Evolutionary conservation across 257 asterid species (phyloP).

Genomic region (Eustoma russellianum): DNA sequence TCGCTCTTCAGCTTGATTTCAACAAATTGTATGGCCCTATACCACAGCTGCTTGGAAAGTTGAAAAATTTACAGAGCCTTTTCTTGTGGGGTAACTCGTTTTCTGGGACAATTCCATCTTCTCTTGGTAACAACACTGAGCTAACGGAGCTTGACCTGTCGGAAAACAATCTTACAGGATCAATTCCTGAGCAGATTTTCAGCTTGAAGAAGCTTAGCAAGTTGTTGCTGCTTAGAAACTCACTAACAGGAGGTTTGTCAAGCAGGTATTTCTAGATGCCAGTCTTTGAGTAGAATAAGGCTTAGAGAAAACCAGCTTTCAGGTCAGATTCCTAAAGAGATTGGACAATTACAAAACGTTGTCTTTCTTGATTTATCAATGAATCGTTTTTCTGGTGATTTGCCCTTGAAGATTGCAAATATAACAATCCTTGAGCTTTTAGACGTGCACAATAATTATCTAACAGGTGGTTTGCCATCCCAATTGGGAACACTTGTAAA

Average conservation of each 20-base stretch:
- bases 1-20: conserved; percentile 73
- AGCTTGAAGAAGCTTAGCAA: conserved; percentile 67
- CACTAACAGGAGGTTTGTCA: conserved; percentile 58
- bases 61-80: conserved; percentile 74
- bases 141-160: conserved; percentile 89
- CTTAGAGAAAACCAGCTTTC: conserved; percentile 87
- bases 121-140: conserved; percentile 72
- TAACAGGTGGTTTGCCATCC: conserved; percentile 56
- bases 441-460: conserved; percentile 64
- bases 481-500: conserved; percentile 61
- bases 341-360: conserved; percentile 73
- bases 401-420: conserved; percentile 65
- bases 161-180: conserved; percentile 65
- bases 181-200: conserved; percentile 80
- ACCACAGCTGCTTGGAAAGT: conserved; percentile 54
- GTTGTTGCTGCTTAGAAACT: conserved; percentile 66
- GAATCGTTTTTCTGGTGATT: conserved; percentile 74
- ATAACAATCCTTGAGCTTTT: conserved; percentile 79
- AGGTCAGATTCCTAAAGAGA: conserved; percentile 85
- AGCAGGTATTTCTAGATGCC: conserved; percentile 56
- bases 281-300: conserved; percentile 78
- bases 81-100: conserved; percentile 81
- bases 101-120: conserved; percentile 69
- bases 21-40: conserved; percentile 70
- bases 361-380: conserved; percentile 86